Evolutionary conservation across 805 yeast species (phyloP).

Genomic region (Starmerella sirachaensis): DNA sequence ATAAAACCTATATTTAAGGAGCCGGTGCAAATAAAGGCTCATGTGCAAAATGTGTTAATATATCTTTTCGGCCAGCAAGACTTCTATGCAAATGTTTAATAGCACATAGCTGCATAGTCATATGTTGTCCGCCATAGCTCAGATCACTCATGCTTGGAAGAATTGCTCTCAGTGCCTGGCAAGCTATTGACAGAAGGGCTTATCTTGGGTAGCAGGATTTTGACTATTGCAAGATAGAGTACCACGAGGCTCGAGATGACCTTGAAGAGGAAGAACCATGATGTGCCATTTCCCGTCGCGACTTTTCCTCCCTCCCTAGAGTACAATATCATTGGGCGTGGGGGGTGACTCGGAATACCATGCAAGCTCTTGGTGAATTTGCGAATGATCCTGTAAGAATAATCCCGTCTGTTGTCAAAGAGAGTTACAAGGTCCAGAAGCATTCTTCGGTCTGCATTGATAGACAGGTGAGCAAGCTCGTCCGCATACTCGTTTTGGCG

Average conservation of each 20-base stretch:
- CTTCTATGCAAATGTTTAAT: too few relatives aligned
- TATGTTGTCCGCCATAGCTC: too few relatives aligned
- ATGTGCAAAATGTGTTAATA: too few relatives aligned
- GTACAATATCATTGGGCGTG: constrained; percentile 12
- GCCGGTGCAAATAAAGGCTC: too few relatives aligned
- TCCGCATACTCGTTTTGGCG: constrained; percentile 17
- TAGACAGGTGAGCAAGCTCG: constrained; percentile 11
- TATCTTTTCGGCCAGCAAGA: too few relatives aligned
- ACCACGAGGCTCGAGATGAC: background rate
- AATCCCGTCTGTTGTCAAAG: too few relatives aligned
- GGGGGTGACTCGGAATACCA: constrained; percentile 5
- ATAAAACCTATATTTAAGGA: too few relatives aligned
- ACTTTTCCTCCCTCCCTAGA: background rate
- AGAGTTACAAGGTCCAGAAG: constrained; percentile 10
- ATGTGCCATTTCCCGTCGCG: too few relatives aligned
- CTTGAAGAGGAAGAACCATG: too few relatives aligned
- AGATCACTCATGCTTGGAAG: constrained; percentile 6
- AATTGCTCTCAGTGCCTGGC: background rate
- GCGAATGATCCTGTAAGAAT: constrained; percentile 7
- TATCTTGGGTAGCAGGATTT: constrained; percentile 2
- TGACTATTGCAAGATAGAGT: constrained; percentile 3
- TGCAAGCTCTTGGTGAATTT: constrained; percentile 8
- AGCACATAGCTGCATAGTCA: too few relatives aligned
- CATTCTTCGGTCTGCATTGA: constrained; percentile 10
- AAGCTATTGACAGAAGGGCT: background rate